Evolutionary conservation across 345 rosid genomes (phyloP).

Genomic region (Trapa bicornis): DNA sequence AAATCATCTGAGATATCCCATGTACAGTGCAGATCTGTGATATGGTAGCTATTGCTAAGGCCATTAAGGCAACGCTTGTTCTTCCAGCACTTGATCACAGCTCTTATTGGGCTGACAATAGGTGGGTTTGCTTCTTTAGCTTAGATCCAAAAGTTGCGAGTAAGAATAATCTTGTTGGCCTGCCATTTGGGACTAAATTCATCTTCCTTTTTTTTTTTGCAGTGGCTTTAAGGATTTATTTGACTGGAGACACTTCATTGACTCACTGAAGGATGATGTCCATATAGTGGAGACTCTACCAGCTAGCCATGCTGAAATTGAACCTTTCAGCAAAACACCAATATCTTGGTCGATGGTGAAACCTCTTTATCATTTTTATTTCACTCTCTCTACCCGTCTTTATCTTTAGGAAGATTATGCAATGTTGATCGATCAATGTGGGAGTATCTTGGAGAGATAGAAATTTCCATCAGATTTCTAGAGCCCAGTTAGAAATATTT

Average conservation of each 20-base stretch:
- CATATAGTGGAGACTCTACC: conserved; percentile 78
- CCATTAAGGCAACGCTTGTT: conserved; percentile 82
- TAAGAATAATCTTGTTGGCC: not conserved
- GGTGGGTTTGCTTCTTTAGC: conserved; percentile 21
- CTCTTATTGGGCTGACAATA: conserved; percentile 91
- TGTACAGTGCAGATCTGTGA: conserved; percentile 89
- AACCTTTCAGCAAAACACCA: conserved; percentile 70
- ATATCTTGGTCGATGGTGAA: conserved; percentile 93
- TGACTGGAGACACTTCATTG: conserved; percentile 82
- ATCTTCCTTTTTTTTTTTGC: conserved; percentile 9
- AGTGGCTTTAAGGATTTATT: conserved; percentile 92
- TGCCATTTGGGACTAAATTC: not conserved
- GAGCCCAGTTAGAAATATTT: too few species aligned
- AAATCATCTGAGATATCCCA: conserved; percentile 23
- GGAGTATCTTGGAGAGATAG: too few species aligned
- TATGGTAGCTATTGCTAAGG: conserved; percentile 88
- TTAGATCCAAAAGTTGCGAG: not conserved
- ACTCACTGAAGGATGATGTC: conserved; percentile 64
- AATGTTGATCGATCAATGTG: too few species aligned
- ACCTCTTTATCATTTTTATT: not conserved
- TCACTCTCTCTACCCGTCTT: too few species aligned
- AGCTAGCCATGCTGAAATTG: conserved; percentile 36
- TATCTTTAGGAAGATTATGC: too few species aligned
- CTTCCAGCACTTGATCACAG: conserved; percentile 91
- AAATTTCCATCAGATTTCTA: too few species aligned